Conservation (phyloP, 306 rosid species). For the Arachis stenosperma region DNA sequence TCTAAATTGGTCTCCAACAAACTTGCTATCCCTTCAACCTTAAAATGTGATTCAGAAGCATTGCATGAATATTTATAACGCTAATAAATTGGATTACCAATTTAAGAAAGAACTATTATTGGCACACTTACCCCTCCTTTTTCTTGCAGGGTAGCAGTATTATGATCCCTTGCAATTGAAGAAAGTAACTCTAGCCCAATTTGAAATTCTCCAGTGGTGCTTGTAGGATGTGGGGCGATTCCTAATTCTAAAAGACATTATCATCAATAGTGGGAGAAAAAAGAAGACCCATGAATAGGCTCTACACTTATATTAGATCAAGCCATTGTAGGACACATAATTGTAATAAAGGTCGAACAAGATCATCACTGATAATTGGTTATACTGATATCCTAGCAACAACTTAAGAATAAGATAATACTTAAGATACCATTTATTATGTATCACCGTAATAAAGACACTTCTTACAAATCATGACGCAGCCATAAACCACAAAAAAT, state of each 20-base stretch:
- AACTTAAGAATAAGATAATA: neutral
- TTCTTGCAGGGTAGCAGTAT: slow-evolving; percentile 48
- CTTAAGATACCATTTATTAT: neutral
- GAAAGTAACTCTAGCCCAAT: slow-evolving; percentile 70
- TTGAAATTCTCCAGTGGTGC: slow-evolving; percentile 54
- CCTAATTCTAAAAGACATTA: slow-evolving; percentile 47
- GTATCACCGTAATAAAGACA: neutral
- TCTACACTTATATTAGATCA: neutral
- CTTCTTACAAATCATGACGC: slow-evolving; percentile 4
- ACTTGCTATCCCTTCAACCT: slow-evolving; percentile 69
- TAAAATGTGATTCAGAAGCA: slow-evolving; percentile 39
- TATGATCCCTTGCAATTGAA: slow-evolving; percentile 68
- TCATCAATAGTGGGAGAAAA: slow-evolving; percentile 19
- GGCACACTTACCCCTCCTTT: slow-evolving; percentile 70
- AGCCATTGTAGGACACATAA: neutral
- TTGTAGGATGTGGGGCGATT: slow-evolving; percentile 21
- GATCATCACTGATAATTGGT: neutral
- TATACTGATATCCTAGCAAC: neutral
- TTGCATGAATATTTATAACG: slow-evolving; percentile 9
- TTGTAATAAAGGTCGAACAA: slow-evolving; percentile 11
- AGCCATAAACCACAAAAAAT: neutral
- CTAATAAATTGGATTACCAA: neutral
- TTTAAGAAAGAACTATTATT: neutral
- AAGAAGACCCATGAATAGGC: neutral
- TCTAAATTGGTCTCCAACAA: slow-evolving; percentile 67